phyloP scores from a whole-genome alignment of 1,284 basidiomycete species.

The Boletellus deceptivus region DNA sequence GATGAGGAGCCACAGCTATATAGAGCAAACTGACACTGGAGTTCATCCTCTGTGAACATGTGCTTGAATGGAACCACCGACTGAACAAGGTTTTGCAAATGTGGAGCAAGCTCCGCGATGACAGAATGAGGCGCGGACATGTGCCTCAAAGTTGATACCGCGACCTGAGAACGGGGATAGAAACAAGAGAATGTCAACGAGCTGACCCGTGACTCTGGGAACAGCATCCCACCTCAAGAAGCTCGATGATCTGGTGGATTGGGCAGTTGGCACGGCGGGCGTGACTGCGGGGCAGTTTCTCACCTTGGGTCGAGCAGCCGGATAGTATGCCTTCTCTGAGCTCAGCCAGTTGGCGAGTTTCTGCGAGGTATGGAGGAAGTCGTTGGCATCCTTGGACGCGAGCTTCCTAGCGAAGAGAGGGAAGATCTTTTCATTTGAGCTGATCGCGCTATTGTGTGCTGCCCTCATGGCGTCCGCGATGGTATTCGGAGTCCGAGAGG shows the following conservation, averaged over 20 bases:
- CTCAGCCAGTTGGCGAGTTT: conserved; percentile 25
- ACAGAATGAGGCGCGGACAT: conserved; percentile 7
- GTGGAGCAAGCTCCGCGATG: conserved; percentile 6
- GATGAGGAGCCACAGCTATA: neutral
- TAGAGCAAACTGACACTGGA: conserved; percentile 20
- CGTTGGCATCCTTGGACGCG: conserved; percentile 20
- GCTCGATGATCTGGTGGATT: conserved; percentile 25
- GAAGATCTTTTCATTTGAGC: conserved; percentile 30
- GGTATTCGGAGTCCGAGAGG: neutral
- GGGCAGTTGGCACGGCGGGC: neutral
- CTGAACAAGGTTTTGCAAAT: conserved; percentile 19
- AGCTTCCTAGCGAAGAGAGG: conserved; percentile 30
- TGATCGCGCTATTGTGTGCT: conserved; percentile 19
- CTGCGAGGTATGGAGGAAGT: conserved; percentile 17
- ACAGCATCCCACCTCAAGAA: conserved; percentile 24
- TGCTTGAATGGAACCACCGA: conserved; percentile 21
- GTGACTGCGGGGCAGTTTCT: neutral
- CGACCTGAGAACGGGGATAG: conserved; percentile 18
- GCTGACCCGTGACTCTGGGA: neutral
- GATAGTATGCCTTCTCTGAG: conserved; percentile 34
- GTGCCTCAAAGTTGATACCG: conserved; percentile 16
- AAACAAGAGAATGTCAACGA: too few relatives aligned
- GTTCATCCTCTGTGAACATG: conserved; percentile 21
- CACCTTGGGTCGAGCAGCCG: conserved; percentile 29
- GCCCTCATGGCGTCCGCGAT: conserved; percentile 17